These are phyloP conservation scores for Diutina ranongensis DNA, from an alignment of 1,139 yeast species.

Conservation along the genomic window DNA sequence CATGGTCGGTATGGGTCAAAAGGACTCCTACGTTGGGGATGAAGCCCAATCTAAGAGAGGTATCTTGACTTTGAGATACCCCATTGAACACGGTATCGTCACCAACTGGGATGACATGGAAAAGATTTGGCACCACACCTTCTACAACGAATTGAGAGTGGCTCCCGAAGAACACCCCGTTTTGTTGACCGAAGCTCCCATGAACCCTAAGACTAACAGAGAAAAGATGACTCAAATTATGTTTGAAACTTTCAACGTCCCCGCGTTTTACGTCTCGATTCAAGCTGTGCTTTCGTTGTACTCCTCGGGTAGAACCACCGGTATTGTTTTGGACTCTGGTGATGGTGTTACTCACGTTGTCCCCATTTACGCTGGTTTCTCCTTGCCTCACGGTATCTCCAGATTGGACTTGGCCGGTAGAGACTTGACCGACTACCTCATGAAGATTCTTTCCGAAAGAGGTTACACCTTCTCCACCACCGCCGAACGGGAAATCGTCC, in stretches of 20 bases:
- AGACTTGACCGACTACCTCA: constrained; percentile 96
- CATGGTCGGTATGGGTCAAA: constrained; percentile 99
- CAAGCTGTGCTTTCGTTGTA: constrained; percentile 97
- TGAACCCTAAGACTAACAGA: constrained; percentile 98
- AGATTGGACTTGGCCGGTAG: constrained; percentile 99
- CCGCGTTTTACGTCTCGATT: constrained; percentile 97
- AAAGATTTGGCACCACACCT: constrained; percentile 98
- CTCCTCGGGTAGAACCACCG: constrained; percentile 99
- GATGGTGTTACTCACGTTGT: constrained; percentile 99
- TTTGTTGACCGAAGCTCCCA: constrained; percentile 96
- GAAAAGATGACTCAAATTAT: constrained; percentile 99
- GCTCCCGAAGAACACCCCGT: constrained; percentile 99
- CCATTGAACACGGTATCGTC: constrained; percentile 99
- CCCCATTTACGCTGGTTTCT: constrained; percentile 99
- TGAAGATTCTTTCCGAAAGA: constrained; percentile 97
- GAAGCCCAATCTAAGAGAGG: constrained; percentile 99
- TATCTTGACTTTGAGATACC: constrained; percentile 96
- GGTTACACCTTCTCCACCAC: constrained; percentile 98
- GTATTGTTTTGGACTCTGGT: constrained; percentile 99
- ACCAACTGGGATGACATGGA: constrained; percentile 99
- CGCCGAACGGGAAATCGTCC: constrained; percentile 98
- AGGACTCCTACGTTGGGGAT: constrained; percentile 98
- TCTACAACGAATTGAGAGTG: constrained; percentile 94
- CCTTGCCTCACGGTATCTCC: constrained; percentile 96
- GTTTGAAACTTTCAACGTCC: constrained; percentile 98